Base-by-base conservation (phyloP, 2,329 filamentous ascomycete genomes). In the Alternaria atra region DNA sequence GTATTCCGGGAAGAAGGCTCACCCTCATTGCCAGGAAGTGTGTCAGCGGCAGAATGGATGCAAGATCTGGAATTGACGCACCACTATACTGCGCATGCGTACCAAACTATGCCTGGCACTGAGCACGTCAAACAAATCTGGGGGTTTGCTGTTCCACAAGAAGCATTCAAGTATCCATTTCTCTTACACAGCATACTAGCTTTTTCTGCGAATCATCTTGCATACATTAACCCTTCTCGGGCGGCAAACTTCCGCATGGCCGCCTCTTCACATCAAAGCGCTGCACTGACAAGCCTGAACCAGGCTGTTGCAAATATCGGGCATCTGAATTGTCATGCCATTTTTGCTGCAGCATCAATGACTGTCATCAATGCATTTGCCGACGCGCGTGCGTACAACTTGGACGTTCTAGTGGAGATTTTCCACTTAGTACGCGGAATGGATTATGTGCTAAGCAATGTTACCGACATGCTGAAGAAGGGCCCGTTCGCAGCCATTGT, bases 111-210 rank as follows among this genome's bases (percentile, higher is more conserved):
- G 48, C 67, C 69, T 3, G 71, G 71, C 3, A 35, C 59, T 25
- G 66, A 71, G n/a, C 40, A 66, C n/a, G 64, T 70, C 13, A 70
- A 64, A 53, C 62, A 71, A 20, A 67, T 73, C n/a, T 80, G 77
- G 77, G 69, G 71, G 35, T 68, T 73, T 39, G 63, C 68, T 2
- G 70, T 80, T 10, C 77, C 78, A 3, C 65, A 74, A 46, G 68
- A 80, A 52, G 78, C 74, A 3, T 70, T 73, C 43, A 65, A 71
- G 12, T 67, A 77, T 51, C 61, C 61, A 1, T 81, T 80, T 46
- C 68, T 81, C 0, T 70, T 82, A 58, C 77, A 80, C 56, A 73
- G 74, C 6, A 71, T 81, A 4, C 61, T 81, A 10, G 77, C 79
- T 1, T 75, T 77, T 37, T 74, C 80, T 1, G 76, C 79, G 4